Percentiles rank a stretch among this genome's conserved stretches.
These are phyloP conservation scores for Periglandula ipomoeae DNA, from an alignment of 2,329 filamentous ascomycete species.

Conservation along the genomic window DNA sequence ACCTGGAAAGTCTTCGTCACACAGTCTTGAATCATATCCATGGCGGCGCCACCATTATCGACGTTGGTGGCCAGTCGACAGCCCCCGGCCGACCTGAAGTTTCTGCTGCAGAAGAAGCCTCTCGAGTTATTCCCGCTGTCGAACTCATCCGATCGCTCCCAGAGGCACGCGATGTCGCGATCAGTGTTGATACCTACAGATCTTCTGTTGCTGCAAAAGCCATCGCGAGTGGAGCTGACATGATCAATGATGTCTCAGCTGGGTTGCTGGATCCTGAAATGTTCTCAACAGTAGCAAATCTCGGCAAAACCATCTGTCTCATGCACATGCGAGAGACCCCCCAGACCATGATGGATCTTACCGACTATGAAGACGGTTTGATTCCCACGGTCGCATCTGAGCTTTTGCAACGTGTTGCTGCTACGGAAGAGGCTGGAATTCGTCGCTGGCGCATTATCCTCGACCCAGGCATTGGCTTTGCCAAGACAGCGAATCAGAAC, in stretches of 20 bases:
- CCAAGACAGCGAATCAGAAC: slow-evolving; percentile 76
- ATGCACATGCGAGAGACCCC: slow-evolving; percentile 95
- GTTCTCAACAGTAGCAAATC: slow-evolving; percentile 67
- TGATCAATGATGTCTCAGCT: slow-evolving; percentile 91
- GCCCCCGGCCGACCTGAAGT: slow-evolving; percentile 66
- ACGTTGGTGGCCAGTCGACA: slow-evolving; percentile 89
- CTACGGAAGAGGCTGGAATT: slow-evolving; percentile 72
- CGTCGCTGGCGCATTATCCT: slow-evolving; percentile 90
- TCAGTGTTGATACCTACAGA: slow-evolving; percentile 91
- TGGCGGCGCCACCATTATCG: slow-evolving; percentile 72
- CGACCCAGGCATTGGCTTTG: slow-evolving; percentile 90
- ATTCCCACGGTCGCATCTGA: slow-evolving; percentile 57
- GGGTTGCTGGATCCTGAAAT: slow-evolving; percentile 72
- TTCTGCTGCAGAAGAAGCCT: slow-evolving; percentile 61
- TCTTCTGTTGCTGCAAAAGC: slow-evolving; percentile 72
- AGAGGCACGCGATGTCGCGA: slow-evolving; percentile 52
- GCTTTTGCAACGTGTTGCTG: slow-evolving; percentile 58
- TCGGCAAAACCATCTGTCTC: slow-evolving; percentile 70
- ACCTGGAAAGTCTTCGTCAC: slow-evolving; percentile 41
- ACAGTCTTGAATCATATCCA: slow-evolving; percentile 55
- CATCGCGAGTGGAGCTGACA: slow-evolving; percentile 70
- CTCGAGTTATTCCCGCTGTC: slow-evolving; percentile 73
- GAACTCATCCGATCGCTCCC: slow-evolving; percentile 59
- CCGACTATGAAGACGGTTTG: slow-evolving; percentile 60
- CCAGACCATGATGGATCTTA: slow-evolving; percentile 64